Evolutionary conservation across 139 green algal genomes (phyloP).

Genomic region (Volvox reticuliferus): DNA sequence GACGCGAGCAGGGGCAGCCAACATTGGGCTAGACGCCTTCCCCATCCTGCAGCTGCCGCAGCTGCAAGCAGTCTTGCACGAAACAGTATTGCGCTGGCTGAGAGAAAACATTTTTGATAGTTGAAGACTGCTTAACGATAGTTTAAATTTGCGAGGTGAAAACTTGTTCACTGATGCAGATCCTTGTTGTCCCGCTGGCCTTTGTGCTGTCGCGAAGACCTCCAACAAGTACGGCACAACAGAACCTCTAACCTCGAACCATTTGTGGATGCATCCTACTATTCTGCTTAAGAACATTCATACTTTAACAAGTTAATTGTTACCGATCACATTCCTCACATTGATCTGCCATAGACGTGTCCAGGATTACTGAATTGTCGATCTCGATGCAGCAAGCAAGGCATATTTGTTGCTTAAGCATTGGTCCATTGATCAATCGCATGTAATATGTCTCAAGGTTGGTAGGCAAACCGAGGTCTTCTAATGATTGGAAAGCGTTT

Average conservation of each 20-base stretch:
- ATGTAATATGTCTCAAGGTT: no score
- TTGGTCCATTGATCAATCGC: no score
- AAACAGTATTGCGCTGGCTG: neutral
- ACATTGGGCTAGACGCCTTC: neutral
- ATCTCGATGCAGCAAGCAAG: no score
- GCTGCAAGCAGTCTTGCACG: conserved; percentile 27
- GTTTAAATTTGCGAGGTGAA: no score
- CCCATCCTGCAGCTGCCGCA: conserved; percentile 10
- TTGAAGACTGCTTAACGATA: neutral
- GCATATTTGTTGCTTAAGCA: no score
- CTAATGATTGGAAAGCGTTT: no score
- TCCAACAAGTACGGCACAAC: conserved; percentile 13
- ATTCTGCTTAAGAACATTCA: neutral
- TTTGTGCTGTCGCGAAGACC: neutral
- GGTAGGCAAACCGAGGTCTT: no score
- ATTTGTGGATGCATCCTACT: conserved; percentile 23
- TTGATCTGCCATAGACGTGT: no score
- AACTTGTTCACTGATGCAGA: neutral
- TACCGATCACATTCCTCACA: neutral
- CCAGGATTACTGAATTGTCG: no score
- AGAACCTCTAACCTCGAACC: conserved; percentile 22
- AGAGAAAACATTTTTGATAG: conserved; percentile 31
- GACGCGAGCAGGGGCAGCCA: neutral
- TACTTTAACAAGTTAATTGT: conserved; percentile 20
- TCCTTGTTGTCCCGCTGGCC: neutral